A percentile compares a stretch with the other conserved stretches of the same genome.
Evolutionary conservation across 352 stramenopile species (phyloP).

Genomic region (Albugo candida): DNA sequence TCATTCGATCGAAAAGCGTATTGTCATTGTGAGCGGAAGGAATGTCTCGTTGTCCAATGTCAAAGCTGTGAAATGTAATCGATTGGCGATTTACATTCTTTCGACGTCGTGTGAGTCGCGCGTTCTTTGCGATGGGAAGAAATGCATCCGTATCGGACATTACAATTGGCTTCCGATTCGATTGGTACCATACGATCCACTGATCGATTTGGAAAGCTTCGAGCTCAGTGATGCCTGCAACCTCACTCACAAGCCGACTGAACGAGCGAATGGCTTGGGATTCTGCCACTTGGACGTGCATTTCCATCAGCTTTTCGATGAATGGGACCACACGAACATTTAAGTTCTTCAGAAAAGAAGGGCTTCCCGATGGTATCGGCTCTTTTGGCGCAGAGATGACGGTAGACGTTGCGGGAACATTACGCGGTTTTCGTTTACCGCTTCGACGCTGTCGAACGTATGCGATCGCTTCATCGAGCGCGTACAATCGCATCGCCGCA

Average conservation of each 20-base stretch:
- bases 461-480: slow-evolving; percentile 51
- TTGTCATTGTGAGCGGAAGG: slow-evolving; percentile 21
- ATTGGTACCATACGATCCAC: slow-evolving; percentile 27
- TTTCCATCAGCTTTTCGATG: too few species aligned
- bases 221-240: slow-evolving; percentile 36
- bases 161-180: slow-evolving; percentile 22
- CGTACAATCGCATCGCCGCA: slow-evolving; percentile 48
- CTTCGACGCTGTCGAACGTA: slow-evolving; percentile 46
- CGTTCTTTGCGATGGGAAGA: slow-evolving; percentile 4
- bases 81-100: slow-evolving; percentile 11
- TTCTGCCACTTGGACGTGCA: too few species aligned
- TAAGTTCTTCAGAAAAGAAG: too few species aligned
- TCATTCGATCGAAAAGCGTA: slow-evolving; percentile 28
- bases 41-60: slow-evolving; percentile 13
- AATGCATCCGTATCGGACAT: too few species aligned
- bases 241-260: slow-evolving; percentile 7
- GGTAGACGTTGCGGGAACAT: too few species aligned
- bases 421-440: slow-evolving; percentile 22
- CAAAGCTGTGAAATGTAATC: slow-evolving; percentile 36
- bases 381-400: too few species aligned
- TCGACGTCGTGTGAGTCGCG: slow-evolving; percentile 2
- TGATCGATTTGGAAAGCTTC: slow-evolving; percentile 37
- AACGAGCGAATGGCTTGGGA: too few species aligned
- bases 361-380: too few species aligned
- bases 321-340: too few species aligned